Evolutionary conservation across 2,329 filamentous ascomycete genomes (phyloP), one percentile per base, ranked within the genome.

Genomic region (Cryphonectria parasitica): DNA sequence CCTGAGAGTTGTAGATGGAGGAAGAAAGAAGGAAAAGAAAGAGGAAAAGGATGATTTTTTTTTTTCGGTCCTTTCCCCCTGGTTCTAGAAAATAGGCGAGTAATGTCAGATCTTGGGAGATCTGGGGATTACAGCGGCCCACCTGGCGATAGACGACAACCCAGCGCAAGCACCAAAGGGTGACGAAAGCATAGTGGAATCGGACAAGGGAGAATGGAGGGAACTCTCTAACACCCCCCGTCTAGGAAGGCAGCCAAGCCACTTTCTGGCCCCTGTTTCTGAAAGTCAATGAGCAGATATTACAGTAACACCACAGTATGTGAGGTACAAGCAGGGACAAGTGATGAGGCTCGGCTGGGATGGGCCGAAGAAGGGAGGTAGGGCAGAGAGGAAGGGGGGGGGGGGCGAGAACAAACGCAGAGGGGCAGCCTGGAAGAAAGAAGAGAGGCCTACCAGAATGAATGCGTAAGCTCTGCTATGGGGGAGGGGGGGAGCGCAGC

Each of bases 261-360:
- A 36, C 58, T 61, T 22, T 22, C 58, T 7, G 34, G 58, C 58
- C 58, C 58, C 58, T 61, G 58, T 61, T 61, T 34, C n/a, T n/a
- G 36, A 15, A 31, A 34, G 43, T 22, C 43, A 49, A 49, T 25
- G 25, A 25, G n/a, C n/a, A 58, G 54, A 58, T 31, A 31, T 25
- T 31, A 19, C 54, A 39, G 10, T 39, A 11, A 39, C 11, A 39
- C 36, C 36, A 39, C 36, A 39, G 36, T 31, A 58, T 31, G 28
- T 15, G 19, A 4, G 56, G 31, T 17, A 17, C 28, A 60, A 34
- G 34, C 58, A 61, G 34, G 31, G 28, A 31, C 54, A 58, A 58
- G 54, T 19, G 25, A 34, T 31, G 54, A 61, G 58, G 31, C 31
- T 39, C 34, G 58, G 34, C 31, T 61, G 34, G 34, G 31, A 36